Percentiles rank a stretch among this genome's conserved stretches.
phyloP scores from a whole-genome alignment of 768 basidiomycete species.

The Vararia minispora region DNA sequence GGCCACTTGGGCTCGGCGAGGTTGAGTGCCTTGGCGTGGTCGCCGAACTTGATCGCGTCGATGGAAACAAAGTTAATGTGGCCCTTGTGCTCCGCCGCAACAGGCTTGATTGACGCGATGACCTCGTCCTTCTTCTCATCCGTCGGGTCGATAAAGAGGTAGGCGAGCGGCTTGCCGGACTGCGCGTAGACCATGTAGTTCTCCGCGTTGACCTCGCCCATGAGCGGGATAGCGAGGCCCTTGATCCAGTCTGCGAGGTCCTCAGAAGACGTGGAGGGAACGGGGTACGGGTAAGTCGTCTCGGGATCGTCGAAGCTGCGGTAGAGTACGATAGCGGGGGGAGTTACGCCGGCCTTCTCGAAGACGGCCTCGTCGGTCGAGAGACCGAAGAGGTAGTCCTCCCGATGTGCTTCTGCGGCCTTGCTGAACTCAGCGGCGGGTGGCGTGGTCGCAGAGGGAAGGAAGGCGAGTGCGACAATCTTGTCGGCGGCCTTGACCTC shows the following conservation, averaged over 20 bases:
- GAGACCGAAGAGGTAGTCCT: constrained; percentile 88
- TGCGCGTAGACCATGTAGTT: constrained; percentile 82
- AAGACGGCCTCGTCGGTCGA: constrained; percentile 61
- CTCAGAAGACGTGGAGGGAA: constrained; percentile 38
- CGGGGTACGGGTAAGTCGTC: constrained; percentile 54
- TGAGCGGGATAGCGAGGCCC: constrained; percentile 74
- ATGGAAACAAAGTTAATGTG: constrained; percentile 98
- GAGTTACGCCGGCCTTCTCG: constrained; percentile 58
- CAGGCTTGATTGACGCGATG: constrained; percentile 57
- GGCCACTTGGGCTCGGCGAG: constrained; percentile 83
- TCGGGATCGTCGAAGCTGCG: constrained; percentile 83
- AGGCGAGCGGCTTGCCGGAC: constrained; percentile 82
- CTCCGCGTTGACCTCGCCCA: constrained; percentile 90
- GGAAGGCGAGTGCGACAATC: constrained; percentile 82
- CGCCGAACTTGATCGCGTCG: constrained; percentile 88
- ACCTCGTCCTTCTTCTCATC: constrained; percentile 51
- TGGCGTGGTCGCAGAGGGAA: constrained; percentile 57
- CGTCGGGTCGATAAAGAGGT: constrained; percentile 85
- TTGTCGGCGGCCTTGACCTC: constrained; percentile 87
- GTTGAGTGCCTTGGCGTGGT: constrained; percentile 94
- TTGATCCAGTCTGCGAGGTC: constrained; percentile 71
- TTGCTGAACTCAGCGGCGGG: constrained; percentile 67
- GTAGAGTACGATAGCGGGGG: constrained; percentile 86
- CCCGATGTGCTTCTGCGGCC: constrained; percentile 79
- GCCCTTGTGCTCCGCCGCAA: constrained; percentile 74